These are phyloP conservation scores for Closterium sp. DNA, from an alignment of 139 green algal species.

Conservation along the genomic window DNA sequence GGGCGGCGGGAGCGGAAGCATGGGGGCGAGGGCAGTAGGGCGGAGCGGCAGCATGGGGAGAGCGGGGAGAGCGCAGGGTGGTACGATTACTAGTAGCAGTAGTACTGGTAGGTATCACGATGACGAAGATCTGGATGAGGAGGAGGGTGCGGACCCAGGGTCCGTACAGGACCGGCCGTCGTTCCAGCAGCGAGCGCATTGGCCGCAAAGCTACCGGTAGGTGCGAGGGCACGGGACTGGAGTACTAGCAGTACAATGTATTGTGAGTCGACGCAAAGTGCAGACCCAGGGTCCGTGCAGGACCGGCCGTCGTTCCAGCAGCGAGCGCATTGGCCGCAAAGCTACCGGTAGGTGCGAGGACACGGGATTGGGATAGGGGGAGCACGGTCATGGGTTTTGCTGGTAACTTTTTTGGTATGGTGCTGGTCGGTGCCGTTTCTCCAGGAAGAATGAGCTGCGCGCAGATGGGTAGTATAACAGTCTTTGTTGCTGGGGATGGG, in stretches of 20 bases:
- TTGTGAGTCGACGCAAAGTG: no score
- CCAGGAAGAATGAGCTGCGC: no score
- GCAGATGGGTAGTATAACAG: no score
- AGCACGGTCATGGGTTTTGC: no score
- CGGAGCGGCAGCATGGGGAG: not conserved
- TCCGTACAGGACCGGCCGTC: not conserved
- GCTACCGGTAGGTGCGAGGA: not conserved
- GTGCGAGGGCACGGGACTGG: no score
- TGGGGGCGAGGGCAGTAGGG: not conserved
- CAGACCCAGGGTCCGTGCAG: not conserved
- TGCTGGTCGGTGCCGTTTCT: no score
- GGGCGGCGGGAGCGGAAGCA: not conserved
- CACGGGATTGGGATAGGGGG: no score
- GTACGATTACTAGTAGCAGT: no score
- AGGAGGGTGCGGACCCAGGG: not conserved
- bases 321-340: not conserved
- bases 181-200: not conserved
- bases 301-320: not conserved
- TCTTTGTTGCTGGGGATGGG: no score
- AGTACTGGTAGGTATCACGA: not conserved
- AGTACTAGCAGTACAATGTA: no score
- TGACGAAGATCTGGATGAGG: not conserved
- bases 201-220: not conserved
- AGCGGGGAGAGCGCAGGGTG: not conserved
- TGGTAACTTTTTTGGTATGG: no score